Percentiles rank a stretch among this genome's conserved stretches.
phyloP scores from a whole-genome alignment of 2,329 filamentous ascomycete species.

The Trichophyton simii region DNA sequence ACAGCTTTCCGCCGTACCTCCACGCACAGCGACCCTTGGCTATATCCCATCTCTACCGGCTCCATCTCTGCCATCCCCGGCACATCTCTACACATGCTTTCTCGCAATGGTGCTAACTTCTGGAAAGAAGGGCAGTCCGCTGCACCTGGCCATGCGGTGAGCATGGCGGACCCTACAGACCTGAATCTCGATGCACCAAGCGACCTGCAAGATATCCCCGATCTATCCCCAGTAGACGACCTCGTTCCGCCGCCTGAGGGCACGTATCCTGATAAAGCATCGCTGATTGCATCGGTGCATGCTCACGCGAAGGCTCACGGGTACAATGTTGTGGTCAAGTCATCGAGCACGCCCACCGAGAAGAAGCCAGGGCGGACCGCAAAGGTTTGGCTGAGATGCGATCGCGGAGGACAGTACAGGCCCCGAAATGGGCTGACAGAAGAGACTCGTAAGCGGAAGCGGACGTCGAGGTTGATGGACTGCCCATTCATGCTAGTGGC shows the following conservation, averaged over 20 bases:
- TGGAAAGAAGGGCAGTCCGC: constrained; percentile 1
- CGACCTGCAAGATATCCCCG: constrained; percentile 35
- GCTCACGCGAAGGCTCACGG: constrained; percentile 32
- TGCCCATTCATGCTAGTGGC: constrained; percentile 35
- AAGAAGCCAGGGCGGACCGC: constrained; percentile 34
- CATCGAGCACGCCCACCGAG: constrained; percentile 34
- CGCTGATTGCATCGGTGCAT: constrained; percentile 30
- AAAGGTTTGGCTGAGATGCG: constrained; percentile 35
- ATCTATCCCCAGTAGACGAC: constrained; percentile 27
- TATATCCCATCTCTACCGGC: background rate
- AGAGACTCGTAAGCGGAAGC: constrained; percentile 33
- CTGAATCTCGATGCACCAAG: constrained; percentile 34
- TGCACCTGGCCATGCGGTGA: constrained; percentile 12
- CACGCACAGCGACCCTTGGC: constrained; percentile 4
- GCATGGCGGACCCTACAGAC: constrained; percentile 32
- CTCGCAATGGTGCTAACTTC: constrained; percentile 5
- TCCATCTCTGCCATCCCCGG: background rate
- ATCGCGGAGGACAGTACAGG: constrained; percentile 34
- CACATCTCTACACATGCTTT: background rate
- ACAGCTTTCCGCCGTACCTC: constrained; percentile 1
- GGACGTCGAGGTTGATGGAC: constrained; percentile 34
- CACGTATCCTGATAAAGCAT: constrained; percentile 32
- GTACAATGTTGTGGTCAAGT: constrained; percentile 35
- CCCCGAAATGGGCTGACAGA: constrained; percentile 35
- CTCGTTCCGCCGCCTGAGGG: constrained; percentile 31